Evolutionary conservation across 129 eudicot species (phyloP), one percentile per base, ranked within the genome.

Genomic region (Centaurea solstitialis): DNA sequence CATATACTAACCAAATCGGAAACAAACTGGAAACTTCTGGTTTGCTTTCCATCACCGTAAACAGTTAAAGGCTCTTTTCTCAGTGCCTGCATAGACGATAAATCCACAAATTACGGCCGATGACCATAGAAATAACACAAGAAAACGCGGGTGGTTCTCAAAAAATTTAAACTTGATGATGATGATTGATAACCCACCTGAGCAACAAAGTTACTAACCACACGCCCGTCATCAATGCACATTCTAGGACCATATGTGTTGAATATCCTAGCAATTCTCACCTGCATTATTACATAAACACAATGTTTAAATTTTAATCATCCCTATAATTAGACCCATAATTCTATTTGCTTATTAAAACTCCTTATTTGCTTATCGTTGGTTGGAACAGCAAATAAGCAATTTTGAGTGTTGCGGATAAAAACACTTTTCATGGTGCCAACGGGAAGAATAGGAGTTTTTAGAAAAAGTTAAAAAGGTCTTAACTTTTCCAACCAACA

Each of bases 191-290:
- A 47, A 84, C 76, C 64, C 21, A 90, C 97, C 94, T 94, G 98
- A 33, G 98, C 98, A 83, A 94, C 97, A 80, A 94, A 94, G 81
- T 94, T 94, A 83, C 98, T 94, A 73, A 94, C 98, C 9, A 94
- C 98, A 68, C 98, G 98, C 5, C 98, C 98, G 75, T 94, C 98
- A 78, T 94, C 98, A 62, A 94, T 94, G 88, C 93, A 90, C 98
- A 94, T 94, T 77, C 97, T 82, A 75, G 98, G 98, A 7, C 98
- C 98, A 77, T 94, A 94, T 13, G 97, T 94, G 84, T 94, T 94
- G 53, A 92, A 94, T 35, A 94, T 92, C 91, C 98, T 89, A 3
- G 97, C 97, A 70, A 92, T 94, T 78, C 97, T 89, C 72, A 92
- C 97, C 96, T 94, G 74, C 61, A 74, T 66, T 45, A 74, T 66